Conservation (phyloP, 768 basidiomycete species). For the Coprinopsis cinerea region DNA sequence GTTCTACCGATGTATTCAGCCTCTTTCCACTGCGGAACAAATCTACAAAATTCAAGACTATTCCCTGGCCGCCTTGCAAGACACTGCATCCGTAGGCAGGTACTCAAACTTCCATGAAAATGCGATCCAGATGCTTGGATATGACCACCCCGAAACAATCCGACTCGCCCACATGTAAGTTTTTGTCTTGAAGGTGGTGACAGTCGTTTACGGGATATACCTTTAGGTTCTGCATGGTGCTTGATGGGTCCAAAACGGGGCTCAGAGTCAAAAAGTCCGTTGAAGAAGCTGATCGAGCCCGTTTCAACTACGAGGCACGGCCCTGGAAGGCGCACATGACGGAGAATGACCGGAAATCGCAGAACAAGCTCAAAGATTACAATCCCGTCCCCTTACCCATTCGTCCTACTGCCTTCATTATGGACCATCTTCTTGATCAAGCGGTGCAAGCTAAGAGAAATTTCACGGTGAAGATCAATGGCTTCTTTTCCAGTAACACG, state of each 20-base stretch:
- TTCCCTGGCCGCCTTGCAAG: conserved; percentile 44
- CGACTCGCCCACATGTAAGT: conserved; percentile 47
- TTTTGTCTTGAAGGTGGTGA: no score
- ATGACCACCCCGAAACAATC: conserved; percentile 40
- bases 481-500: no score
- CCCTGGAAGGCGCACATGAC: conserved; percentile 27
- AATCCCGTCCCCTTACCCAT: background rate
- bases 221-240: conserved; percentile 40
- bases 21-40: conserved; percentile 17
- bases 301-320: conserved; percentile 17
- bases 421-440: no score
- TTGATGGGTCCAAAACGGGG: conserved; percentile 62
- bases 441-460: no score
- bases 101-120: conserved; percentile 56
- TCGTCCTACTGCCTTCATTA: conserved; percentile 28
- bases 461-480: conserved; percentile 16
- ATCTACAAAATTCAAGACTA: conserved; percentile 39
- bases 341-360: conserved; percentile 16
- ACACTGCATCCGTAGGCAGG: conserved; percentile 41
- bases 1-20: conserved; percentile 29
- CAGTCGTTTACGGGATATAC: background rate
- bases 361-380: conserved; percentile 16
- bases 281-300: conserved; percentile 17
- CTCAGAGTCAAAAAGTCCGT: conserved; percentile 32
- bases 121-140: conserved; percentile 48